phyloP scores from a whole-genome alignment of 805 yeast species.

The Candida nanaspora region DNA sequence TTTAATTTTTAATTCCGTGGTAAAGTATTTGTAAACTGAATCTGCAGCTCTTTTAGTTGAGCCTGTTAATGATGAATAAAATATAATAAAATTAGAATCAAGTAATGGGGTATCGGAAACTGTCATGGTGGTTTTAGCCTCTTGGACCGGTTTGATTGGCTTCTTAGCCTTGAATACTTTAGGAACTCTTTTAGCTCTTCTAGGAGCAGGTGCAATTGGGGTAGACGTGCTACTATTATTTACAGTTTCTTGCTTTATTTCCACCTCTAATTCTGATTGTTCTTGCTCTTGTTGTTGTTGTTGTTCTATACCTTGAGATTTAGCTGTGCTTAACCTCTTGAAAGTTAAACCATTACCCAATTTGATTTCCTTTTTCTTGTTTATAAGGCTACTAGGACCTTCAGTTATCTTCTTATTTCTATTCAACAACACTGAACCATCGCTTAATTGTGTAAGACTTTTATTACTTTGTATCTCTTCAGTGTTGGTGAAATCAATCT shows the following conservation, averaged over 20 bases:
- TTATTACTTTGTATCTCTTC: not conserved
- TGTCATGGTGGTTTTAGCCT: conserved; percentile 26
- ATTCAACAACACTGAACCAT: not conserved
- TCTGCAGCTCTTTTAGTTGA: conserved; percentile 67
- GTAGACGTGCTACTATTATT: too few species aligned
- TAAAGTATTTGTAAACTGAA: conserved; percentile 34
- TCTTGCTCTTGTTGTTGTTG: not conserved
- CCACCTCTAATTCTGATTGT: not conserved
- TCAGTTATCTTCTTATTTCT: not conserved
- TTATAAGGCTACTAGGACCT: not conserved
- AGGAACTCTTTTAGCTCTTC: conserved; percentile 29
- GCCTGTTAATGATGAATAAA: conserved; percentile 85
- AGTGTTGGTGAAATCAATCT: conserved; percentile 3
- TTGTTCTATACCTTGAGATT: too few species aligned
- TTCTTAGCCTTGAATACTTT: conserved; percentile 33
- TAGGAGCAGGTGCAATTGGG: conserved; percentile 1
- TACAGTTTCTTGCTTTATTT: not conserved
- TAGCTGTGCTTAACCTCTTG: not conserved
- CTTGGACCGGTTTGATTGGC: conserved; percentile 7
- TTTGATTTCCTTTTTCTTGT: not conserved
- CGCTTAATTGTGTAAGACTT: not conserved
- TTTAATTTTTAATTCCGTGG: conserved; percentile 14
- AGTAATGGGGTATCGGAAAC: conserved; percentile 35
- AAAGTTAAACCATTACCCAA: conserved; percentile 2
- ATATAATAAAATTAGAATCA: conserved; percentile 55